Conservation (phyloP, 2,329 filamentous ascomycete genomes). For the Penicillium sp. region DNA sequence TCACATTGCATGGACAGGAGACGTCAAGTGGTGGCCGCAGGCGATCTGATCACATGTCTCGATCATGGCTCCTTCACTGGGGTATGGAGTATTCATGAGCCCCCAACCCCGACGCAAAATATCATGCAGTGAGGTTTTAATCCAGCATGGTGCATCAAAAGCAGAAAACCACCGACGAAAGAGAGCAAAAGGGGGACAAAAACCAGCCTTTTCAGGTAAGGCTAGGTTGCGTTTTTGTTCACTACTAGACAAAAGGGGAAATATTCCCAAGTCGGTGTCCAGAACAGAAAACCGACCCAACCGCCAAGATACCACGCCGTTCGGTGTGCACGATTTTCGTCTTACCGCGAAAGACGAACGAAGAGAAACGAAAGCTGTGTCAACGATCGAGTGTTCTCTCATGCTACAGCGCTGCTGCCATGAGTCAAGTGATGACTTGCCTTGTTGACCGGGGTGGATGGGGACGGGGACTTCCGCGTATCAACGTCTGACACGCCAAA, state of each 20-base stretch:
- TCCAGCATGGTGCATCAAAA: too few species aligned
- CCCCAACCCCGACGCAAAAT: not conserved
- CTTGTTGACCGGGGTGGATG: not conserved
- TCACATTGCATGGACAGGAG: too few species aligned
- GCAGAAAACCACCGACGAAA: not conserved
- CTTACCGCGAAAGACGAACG: not conserved
- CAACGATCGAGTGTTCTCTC: too few species aligned
- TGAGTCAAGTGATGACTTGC: not conserved
- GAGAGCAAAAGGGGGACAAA: not conserved
- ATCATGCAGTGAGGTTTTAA: not conserved
- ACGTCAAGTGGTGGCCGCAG: not conserved
- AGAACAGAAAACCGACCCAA: not conserved
- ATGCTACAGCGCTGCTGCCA: too few species aligned
- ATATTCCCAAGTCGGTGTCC: not conserved
- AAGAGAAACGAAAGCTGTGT: not conserved
- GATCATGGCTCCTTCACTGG: not conserved
- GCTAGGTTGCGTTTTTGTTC: not conserved
- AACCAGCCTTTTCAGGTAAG: not conserved
- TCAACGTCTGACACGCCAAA: conserved; percentile 11
- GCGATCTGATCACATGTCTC: conserved; percentile 3
- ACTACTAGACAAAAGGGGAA: not conserved
- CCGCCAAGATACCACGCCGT: not conserved
- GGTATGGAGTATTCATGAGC: too few species aligned
- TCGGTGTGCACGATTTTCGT: not conserved
- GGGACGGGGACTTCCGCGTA: not conserved